These are phyloP conservation scores for Clavispora vitiphila DNA, from an alignment of 805 yeast species.

Conservation along the genomic window DNA sequence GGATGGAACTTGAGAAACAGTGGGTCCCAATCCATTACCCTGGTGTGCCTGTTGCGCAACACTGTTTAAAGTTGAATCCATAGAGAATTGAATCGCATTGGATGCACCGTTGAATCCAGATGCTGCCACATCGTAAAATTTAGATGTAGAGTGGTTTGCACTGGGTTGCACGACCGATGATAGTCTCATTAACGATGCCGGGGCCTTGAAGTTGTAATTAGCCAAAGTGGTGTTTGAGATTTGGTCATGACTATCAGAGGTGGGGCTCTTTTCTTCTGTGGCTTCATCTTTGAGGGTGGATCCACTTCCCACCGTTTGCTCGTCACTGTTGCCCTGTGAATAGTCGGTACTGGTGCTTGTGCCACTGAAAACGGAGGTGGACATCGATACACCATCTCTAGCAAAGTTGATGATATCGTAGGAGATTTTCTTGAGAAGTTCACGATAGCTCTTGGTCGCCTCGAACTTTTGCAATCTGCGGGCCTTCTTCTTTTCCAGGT, in stretches of 20 bases:
- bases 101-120: conserved; percentile 43
- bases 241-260: conserved; percentile 3
- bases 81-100: conserved; percentile 35
- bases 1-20: conserved; percentile 52
- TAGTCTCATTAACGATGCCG: conserved; percentile 26
- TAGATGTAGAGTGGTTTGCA: conserved; percentile 26
- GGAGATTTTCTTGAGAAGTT: conserved; percentile 31
- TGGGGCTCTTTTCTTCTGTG: conserved; percentile 1
- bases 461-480: conserved; percentile 37
- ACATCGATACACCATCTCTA: conserved; percentile 16
- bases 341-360: conserved; percentile 13
- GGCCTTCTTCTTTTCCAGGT: conserved; percentile 36
- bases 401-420: conserved; percentile 26
- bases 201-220: conserved; percentile 22
- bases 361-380: conserved; percentile 1
- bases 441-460: conserved; percentile 39
- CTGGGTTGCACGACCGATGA: conserved; percentile 36
- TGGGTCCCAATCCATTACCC: conserved; percentile 57
- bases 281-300: conserved; percentile 9
- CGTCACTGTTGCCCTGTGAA: not conserved
- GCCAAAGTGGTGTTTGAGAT: not conserved
- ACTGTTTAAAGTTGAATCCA: conserved; percentile 36
- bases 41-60: conserved; percentile 20
- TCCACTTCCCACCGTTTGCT: conserved; percentile 8
- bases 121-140: conserved; percentile 41